phyloP scores from a whole-genome alignment of 352 stramenopile species.

The Phytophthora pini region DNA sequence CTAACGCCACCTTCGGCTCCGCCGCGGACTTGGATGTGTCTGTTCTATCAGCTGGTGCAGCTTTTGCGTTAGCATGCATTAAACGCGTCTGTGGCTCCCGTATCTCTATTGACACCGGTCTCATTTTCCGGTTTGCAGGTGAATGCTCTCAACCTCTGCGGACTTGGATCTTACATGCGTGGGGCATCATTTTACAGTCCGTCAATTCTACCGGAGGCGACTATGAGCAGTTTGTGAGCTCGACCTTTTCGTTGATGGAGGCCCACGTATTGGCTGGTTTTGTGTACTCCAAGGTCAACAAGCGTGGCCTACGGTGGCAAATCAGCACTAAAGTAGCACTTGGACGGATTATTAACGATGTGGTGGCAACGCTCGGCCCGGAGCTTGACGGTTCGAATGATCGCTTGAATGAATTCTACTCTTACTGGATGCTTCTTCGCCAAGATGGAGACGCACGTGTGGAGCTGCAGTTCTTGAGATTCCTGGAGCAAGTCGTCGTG shows the following conservation, averaged over 20 bases:
- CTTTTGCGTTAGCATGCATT: constrained; percentile 82
- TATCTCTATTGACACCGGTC: constrained; percentile 73
- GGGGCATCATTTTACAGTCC: constrained; percentile 85
- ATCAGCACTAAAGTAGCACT: constrained; percentile 64
- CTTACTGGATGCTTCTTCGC: constrained; percentile 74
- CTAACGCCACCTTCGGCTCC: constrained; percentile 32
- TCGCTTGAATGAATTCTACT: constrained; percentile 71
- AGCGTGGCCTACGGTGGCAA: constrained; percentile 56
- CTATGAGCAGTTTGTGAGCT: constrained; percentile 85
- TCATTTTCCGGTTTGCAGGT: constrained; percentile 76
- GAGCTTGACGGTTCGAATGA: constrained; percentile 53
- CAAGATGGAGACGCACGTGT: constrained; percentile 72
- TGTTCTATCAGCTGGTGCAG: constrained; percentile 62
- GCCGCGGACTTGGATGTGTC: constrained; percentile 48
- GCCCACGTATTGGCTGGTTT: constrained; percentile 80
- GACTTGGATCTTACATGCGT: constrained; percentile 86
- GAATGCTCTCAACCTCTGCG: constrained; percentile 80
- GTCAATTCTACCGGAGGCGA: constrained; percentile 75
- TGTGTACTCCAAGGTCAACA: constrained; percentile 71
- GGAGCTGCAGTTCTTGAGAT: constrained; percentile 82
- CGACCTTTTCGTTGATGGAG: constrained; percentile 77
- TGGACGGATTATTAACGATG: constrained; percentile 69
- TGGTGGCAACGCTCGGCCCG: constrained; percentile 69
- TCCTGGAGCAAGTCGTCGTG: constrained; percentile 85
- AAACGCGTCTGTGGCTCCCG: constrained; percentile 80